phyloP scores from a whole-genome alignment of 768 basidiomycete species.

The Pleurotus salmoneostramineus region DNA sequence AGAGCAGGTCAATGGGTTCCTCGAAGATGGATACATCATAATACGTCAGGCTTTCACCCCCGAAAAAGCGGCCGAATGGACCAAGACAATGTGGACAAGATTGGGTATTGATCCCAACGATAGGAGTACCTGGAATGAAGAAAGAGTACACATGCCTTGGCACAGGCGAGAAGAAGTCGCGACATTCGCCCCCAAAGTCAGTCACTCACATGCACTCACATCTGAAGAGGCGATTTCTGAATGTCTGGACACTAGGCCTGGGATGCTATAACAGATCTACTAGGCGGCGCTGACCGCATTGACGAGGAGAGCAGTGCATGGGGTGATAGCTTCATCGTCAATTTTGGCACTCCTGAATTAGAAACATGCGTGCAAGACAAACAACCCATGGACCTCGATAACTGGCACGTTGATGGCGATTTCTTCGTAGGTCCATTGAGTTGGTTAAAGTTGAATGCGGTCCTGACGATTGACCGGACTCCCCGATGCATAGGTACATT shows the following conservation, averaged over 20 bases:
- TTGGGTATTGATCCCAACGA: constrained; percentile 50
- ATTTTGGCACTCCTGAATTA: constrained; percentile 47
- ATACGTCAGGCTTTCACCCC: constrained; percentile 50
- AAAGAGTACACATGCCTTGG: constrained; percentile 54
- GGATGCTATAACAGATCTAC: constrained; percentile 56
- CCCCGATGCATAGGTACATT: constrained; percentile 46
- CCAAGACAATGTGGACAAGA: constrained; percentile 46
- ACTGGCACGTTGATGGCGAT: constrained; percentile 65
- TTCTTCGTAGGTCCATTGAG: constrained; percentile 38
- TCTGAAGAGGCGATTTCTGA: not conserved
- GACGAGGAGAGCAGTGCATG: constrained; percentile 42
- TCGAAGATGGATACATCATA: constrained; percentile 51
- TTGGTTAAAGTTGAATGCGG: not conserved
- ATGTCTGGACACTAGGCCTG: constrained; percentile 35
- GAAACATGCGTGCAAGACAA: constrained; percentile 24
- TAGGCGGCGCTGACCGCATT: constrained; percentile 58
- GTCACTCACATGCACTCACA: not conserved
- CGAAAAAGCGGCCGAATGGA: constrained; percentile 47
- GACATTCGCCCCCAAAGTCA: constrained; percentile 48
- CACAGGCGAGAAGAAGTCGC: constrained; percentile 41
- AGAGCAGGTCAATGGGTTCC: constrained; percentile 49
- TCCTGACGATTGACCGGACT: no score
- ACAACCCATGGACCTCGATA: constrained; percentile 43
- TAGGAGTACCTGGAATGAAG: constrained; percentile 49
- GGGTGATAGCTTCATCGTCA: constrained; percentile 63